Base-by-base conservation (phyloP, 768 basidiomycete genomes). In the Termitomyces sp. region DNA sequence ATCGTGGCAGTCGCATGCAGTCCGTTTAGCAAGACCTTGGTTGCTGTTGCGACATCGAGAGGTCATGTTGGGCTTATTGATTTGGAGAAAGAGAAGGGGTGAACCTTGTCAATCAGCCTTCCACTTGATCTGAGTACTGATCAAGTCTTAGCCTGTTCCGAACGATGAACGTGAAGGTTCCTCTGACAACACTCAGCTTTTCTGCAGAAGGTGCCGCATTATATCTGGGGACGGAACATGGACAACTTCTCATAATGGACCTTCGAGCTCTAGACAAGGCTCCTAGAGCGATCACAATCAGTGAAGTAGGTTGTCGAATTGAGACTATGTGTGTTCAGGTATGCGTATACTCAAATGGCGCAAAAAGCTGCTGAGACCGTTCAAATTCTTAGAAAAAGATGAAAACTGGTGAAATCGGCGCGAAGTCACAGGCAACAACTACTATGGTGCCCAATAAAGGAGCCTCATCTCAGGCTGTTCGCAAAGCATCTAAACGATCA, bases 71-170 rank as follows among this genome's bases (percentile, higher is more conserved):
- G 70, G 3, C 74, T 90, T 8, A 70, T 90, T 50, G 90, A 92
- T 65, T 66, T 92, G 24, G 87, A 91, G 50, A 90, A 89, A 67
- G 87, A 90, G 57, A 84, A 84, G 63, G 79, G 81, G 88, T 89
- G 63, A 46, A 79, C 68, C 16, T 38, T 38, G 14, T 38, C 24
- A n/a, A 2, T 10, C 30, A 43, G 30, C 32, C 48, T n/a, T 24
- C 11, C 30, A 44, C 10, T 16, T 22, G 22, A 18, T 33, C 7
- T 45, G n/a, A 9, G 14, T 18, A 14, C 32, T 43, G 3, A 22
- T 30, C 7, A 4, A 45, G 10, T 5, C 53, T n/a, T 45, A 90
- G 88, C 20, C 72, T 87, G 46, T 79, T 87, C 61, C 82, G 85
- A 28, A 80, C 78, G 2, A 65, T 90, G 43, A 73, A 76, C 50